These are phyloP conservation scores for Pseudohalonectria lignicola DNA, from an alignment of 2,329 filamentous ascomycete species.

Conservation along the genomic window DNA sequence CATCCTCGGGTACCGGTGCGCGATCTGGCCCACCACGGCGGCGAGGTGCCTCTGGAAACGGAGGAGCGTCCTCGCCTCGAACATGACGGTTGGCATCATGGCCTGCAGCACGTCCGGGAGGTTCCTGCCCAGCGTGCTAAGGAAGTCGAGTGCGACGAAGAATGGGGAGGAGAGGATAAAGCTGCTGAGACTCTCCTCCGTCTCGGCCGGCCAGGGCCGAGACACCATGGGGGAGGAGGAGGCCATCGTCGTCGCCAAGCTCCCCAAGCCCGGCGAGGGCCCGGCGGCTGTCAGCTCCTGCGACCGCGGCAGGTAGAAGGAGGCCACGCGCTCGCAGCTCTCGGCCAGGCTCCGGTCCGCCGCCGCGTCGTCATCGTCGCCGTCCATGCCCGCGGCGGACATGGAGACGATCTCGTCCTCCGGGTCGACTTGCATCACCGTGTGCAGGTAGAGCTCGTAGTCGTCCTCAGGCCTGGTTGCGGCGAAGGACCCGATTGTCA, in stretches of 20 bases:
- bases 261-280: not conserved
- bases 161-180: slow-evolving; percentile 22
- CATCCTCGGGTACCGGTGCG: slow-evolving; percentile 26
- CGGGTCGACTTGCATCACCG: slow-evolving; percentile 25
- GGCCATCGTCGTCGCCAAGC: not conserved
- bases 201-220: slow-evolving; percentile 13
- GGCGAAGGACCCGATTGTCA: slow-evolving; percentile 20
- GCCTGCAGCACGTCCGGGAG: slow-evolving; percentile 14
- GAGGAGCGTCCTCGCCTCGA: slow-evolving; percentile 18
- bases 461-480: slow-evolving; percentile 17
- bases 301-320: slow-evolving; percentile 13
- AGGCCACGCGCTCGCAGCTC: slow-evolving; percentile 22
- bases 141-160: slow-evolving; percentile 15
- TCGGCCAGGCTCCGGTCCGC: slow-evolving; percentile 17
- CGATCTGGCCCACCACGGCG: slow-evolving; percentile 22
- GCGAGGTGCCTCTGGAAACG: slow-evolving; percentile 21
- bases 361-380: not conserved
- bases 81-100: slow-evolving; percentile 13
- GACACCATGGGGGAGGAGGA: not conserved
- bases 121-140: slow-evolving; percentile 14
- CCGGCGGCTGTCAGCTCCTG: not conserved
- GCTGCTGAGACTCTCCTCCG: slow-evolving; percentile 13
- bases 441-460: slow-evolving; percentile 23
- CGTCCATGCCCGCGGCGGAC: slow-evolving; percentile 1
- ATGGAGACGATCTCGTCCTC: slow-evolving; percentile 22